Evolutionary conservation across 345 rosid species (phyloP).

Genomic region (Nasturtium officinale): DNA sequence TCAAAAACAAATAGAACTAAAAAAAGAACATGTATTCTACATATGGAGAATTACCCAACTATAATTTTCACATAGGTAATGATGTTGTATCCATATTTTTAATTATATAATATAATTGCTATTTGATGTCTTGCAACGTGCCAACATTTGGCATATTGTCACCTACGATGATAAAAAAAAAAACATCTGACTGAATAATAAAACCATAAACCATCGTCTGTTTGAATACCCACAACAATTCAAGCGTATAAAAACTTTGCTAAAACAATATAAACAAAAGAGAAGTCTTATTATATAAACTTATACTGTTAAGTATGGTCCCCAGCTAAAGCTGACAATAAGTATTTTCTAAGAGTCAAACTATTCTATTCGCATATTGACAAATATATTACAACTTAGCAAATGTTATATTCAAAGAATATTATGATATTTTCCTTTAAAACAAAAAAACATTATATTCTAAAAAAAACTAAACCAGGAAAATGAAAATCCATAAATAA

Average conservation of each 20-base stretch:
- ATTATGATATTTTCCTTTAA: not conserved
- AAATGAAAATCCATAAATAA: not conserved
- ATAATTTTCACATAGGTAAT: too few relatives aligned
- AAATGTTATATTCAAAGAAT: not conserved
- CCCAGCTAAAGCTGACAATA: not conserved
- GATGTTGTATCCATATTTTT: too few relatives aligned
- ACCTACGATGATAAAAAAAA: too few relatives aligned
- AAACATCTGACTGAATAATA: not conserved
- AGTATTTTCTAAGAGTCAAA: not conserved
- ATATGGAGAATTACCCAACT: too few relatives aligned
- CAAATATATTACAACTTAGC: not conserved
- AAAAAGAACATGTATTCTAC: too few relatives aligned
- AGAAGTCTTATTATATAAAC: not conserved
- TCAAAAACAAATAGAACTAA: too few relatives aligned
- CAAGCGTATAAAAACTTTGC: not conserved
- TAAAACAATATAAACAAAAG: not conserved
- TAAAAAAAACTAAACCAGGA: not conserved
- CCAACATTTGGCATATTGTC: too few relatives aligned
- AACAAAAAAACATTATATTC: not conserved
- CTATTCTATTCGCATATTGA: not conserved
- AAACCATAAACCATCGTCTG: not conserved
- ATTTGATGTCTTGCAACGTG: too few relatives aligned
- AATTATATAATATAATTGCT: too few relatives aligned
- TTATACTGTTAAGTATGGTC: not conserved
- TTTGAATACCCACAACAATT: not conserved